Evolutionary conservation across 768 basidiomycete species (phyloP).

Genomic region (Boletus sensibilis): DNA sequence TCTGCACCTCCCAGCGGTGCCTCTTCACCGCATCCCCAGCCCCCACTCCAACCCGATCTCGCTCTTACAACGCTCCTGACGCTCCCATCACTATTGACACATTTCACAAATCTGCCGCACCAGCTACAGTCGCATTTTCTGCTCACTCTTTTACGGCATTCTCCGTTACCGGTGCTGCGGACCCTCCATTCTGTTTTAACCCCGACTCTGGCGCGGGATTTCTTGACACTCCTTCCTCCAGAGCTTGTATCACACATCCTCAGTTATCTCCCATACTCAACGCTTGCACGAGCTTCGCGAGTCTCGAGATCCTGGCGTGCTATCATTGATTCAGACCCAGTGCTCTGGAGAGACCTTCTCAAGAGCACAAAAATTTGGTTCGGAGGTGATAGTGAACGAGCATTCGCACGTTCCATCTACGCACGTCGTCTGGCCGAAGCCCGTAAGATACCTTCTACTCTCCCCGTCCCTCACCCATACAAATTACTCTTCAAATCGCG

Average conservation of each 20-base stretch:
- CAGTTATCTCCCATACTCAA: conserved; percentile 76
- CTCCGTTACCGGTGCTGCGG: conserved; percentile 87
- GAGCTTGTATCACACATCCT: conserved; percentile 91
- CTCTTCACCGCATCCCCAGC: conserved; percentile 65
- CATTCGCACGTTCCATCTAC: conserved; percentile 72
- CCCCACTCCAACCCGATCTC: conserved; percentile 79
- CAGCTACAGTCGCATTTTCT: conserved; percentile 91
- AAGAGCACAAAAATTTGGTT: conserved; percentile 86
- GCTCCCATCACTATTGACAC: conserved; percentile 75
- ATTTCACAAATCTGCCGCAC: conserved; percentile 78
- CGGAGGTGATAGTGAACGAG: conserved; percentile 78
- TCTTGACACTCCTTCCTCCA: conserved; percentile 85
- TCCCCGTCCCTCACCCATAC: conserved; percentile 81
- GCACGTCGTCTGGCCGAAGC: conserved; percentile 52
- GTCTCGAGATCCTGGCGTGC: conserved; percentile 90
- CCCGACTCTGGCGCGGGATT: conserved; percentile 91
- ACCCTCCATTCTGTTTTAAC: conserved; percentile 86
- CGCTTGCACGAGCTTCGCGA: conserved; percentile 82
- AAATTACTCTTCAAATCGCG: conserved; percentile 94
- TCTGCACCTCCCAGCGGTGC: conserved; percentile 79
- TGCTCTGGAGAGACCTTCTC: conserved; percentile 86
- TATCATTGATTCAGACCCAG: conserved; percentile 87
- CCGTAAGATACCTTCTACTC: conserved; percentile 41
- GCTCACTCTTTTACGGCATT: conserved; percentile 88
- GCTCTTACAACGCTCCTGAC: conserved; percentile 83